Percentiles rank a stretch among this genome's conserved stretches.
Conservation (phyloP, 1,284 basidiomycete species). For the Spongispora temasekensis region DNA sequence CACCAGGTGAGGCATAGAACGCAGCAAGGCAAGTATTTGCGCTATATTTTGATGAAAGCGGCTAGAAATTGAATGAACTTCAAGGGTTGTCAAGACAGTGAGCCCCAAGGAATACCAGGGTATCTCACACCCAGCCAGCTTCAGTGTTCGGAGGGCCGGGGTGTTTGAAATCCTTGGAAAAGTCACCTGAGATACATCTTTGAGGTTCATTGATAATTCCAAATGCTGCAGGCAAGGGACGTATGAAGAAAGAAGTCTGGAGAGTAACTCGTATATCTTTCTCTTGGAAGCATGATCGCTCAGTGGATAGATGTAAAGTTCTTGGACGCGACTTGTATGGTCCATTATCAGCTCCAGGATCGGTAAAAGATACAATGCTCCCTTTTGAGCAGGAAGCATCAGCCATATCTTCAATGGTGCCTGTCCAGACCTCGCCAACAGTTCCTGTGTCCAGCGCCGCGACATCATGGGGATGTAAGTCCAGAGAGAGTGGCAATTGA, state of each 20-base stretch:
- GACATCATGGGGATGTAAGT: conserved; percentile 21
- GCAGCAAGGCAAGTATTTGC: conserved; percentile 26
- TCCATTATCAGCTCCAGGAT: not conserved
- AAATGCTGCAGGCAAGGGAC: not conserved
- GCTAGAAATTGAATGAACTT: not conserved
- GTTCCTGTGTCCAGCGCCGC: conserved; percentile 29
- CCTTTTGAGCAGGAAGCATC: not conserved
- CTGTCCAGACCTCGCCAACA: conserved; percentile 36
- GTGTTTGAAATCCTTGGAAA: not conserved
- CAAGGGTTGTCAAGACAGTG: not conserved
- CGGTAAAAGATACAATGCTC: conserved; percentile 1
- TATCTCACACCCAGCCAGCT: not conserved
- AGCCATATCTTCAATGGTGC: conserved; percentile 28
- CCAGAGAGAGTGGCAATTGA: conserved; percentile 36
- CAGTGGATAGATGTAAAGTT: not conserved
- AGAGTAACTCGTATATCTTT: not conserved
- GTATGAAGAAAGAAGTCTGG: not conserved
- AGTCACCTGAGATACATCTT: too few relatives aligned
- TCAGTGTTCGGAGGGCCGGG: conserved; percentile 2
- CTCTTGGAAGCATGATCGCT: not conserved
- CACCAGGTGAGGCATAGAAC: conserved; percentile 29
- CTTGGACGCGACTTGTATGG: not conserved
- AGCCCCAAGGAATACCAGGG: not conserved
- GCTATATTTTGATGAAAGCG: not conserved
- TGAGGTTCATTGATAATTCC: not conserved